Evolutionary conservation across 1,284 basidiomycete genomes (phyloP), one percentile per base, ranked within the genome.

Genomic region (Cutaneotrichosporon sp.): DNA sequence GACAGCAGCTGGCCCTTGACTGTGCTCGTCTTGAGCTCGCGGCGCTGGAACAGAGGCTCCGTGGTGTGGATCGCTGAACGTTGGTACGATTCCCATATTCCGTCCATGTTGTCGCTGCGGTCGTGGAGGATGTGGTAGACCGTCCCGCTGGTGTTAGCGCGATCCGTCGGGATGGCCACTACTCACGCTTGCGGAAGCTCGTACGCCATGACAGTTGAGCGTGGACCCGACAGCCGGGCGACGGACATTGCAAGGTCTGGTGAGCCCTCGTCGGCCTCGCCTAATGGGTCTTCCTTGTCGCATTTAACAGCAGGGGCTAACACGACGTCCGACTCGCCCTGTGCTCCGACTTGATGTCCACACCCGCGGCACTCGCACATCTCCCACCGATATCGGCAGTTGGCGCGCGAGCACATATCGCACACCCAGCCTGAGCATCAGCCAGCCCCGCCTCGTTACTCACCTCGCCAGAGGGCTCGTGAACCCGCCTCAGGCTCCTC

Each of bases 341-440:
- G 52, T 12, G 37, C 25, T 5, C 45, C 42, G 11, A 45, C 14
- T 25, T 51, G 52, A 11, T 25, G 31, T 4, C 52, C 52, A 29
- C 58, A 60, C 31, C 46, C 52, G 27, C 51, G 47, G 20, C 57
- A 59, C 50, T 52, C 60, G 65, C 61, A 66, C 25, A 65, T 57
- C 49, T 72, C 68, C 70, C 70, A 72, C 9, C 66, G 54, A 46
- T 63, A 66, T 31, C 70, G 61, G 45, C 66, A 68, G 58, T 72
- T 72, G 3, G 70, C 70, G n/a, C 70, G 52, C 6, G 66, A 67
- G 41, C 70, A 72, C 17, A 29, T 47, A 11, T 44, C 42, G 41
- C 70, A 72, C 5, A 70, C 68, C 68, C 68, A 72, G 9, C 67
- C 67, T 67, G 44, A n/a, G n/a, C n/a, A n/a, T n/a, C n/a, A n/a